phyloP scores from a whole-genome alignment of 176 grass and related monocot species.

The Ensete ventricosum region DNA sequence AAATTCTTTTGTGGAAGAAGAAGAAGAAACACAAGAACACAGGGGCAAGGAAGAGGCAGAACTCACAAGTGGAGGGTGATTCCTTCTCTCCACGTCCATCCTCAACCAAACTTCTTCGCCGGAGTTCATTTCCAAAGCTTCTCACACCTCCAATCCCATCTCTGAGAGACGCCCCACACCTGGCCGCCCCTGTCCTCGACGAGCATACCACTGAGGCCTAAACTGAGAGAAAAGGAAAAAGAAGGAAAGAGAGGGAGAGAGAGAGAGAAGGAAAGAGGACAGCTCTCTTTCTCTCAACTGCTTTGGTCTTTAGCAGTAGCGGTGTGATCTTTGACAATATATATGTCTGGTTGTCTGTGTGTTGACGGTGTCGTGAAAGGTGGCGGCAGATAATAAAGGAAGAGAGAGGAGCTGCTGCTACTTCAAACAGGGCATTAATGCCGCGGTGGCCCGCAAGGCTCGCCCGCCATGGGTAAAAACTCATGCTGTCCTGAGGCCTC shows the following conservation, averaged over 20 bases:
- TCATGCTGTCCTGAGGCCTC: too few species aligned
- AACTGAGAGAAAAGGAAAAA: neutral
- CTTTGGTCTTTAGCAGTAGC: too few species aligned
- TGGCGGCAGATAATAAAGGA: too few species aligned
- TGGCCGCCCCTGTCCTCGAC: too few species aligned
- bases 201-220: too few species aligned
- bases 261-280: neutral
- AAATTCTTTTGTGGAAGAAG: too few species aligned
- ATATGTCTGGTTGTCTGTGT: too few species aligned
- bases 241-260: neutral
- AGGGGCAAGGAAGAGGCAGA: conserved; percentile 7
- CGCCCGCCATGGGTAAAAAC: too few species aligned
- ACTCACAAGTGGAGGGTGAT: conserved; percentile 52
- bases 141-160: neutral
- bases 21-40: neutral
- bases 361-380: too few species aligned
- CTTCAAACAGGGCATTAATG: neutral
- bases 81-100: conserved; percentile 43
- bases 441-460: neutral
- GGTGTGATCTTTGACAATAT: too few species aligned
- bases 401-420: neutral
- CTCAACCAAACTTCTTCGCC: neutral
- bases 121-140: neutral
- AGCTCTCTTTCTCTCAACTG: too few species aligned
- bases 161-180: neutral